Evolutionary conservation across 345 rosid species (phyloP).

Genomic region (Camelina hispida): DNA sequence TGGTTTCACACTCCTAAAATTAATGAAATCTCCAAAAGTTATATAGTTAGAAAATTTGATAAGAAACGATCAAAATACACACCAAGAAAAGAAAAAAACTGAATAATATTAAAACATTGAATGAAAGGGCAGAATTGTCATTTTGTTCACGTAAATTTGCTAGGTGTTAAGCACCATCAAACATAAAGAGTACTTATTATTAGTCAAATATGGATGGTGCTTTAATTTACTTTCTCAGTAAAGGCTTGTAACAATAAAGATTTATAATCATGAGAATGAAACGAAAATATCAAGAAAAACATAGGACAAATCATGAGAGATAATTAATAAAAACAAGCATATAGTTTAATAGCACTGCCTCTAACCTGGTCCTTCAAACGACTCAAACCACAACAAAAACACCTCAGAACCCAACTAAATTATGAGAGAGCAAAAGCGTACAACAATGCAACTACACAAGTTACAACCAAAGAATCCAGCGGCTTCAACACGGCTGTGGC

Average conservation of each 20-base stretch:
- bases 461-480: conserved; percentile 33
- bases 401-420: background rate
- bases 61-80: background rate
- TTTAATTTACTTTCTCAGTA: background rate
- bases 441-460: conserved; percentile 27
- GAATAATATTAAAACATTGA: background rate
- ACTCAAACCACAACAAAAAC: conserved; percentile 22
- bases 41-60: background rate
- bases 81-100: background rate
- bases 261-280: background rate
- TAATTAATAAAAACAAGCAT: conserved; percentile 27
- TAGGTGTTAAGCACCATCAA: background rate
- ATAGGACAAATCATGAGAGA: conserved; percentile 16
- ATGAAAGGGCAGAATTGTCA: background rate
- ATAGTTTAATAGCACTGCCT: conserved; percentile 41
- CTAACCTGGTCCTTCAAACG: conserved; percentile 42
- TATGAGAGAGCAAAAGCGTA: conserved; percentile 33
- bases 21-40: background rate
- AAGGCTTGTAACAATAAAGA: conserved; percentile 6
- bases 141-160: background rate
- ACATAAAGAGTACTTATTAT: background rate
- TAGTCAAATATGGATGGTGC: background rate
- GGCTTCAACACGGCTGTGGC: conserved; percentile 38
- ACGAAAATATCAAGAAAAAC: conserved; percentile 3
- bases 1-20: background rate